Conservation (phyloP, 2,329 filamentous ascomycete genomes). For the Botrytis pseudocinerea region DNA sequence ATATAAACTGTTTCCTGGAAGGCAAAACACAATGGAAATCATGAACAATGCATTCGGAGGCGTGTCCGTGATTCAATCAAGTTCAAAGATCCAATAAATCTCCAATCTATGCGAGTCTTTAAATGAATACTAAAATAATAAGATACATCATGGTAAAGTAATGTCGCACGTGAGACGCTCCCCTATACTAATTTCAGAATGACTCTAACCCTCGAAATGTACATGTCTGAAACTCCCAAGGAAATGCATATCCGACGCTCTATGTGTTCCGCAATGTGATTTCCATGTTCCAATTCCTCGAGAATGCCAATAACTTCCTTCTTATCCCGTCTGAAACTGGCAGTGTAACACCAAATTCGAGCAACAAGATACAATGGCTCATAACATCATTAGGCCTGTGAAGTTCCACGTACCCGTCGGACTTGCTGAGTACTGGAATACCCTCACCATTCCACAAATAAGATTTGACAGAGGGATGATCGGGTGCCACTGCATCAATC, state of each 20-base stretch:
- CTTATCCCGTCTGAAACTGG: slow-evolving; percentile 56
- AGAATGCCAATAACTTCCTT: slow-evolving; percentile 50
- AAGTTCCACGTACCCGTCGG: slow-evolving; percentile 48
- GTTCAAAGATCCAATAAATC: not conserved
- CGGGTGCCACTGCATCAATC: slow-evolving; percentile 51
- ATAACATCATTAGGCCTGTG: slow-evolving; percentile 52
- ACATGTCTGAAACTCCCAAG: slow-evolving; percentile 38
- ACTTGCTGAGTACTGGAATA: slow-evolving; percentile 51
- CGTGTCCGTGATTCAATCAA: not conserved
- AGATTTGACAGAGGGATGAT: slow-evolving; percentile 52
- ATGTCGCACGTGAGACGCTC: not conserved
- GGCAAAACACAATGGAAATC: not conserved
- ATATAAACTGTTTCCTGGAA: not conserved
- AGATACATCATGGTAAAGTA: not conserved
- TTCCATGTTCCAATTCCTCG: slow-evolving; percentile 38
- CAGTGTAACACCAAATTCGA: slow-evolving; percentile 53
- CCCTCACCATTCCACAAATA: slow-evolving; percentile 56
- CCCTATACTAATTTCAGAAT: not conserved
- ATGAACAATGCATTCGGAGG: not conserved
- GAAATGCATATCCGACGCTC: slow-evolving; percentile 41
- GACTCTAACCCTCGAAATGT: slow-evolving; percentile 2
- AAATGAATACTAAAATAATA: not conserved
- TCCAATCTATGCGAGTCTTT: not conserved
- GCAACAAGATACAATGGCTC: slow-evolving; percentile 52
- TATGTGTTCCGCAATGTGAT: slow-evolving; percentile 28